Evolutionary conservation across 192 early-diverging fungal species (phyloP).

Genomic region (Backusella psychrophila): DNA sequence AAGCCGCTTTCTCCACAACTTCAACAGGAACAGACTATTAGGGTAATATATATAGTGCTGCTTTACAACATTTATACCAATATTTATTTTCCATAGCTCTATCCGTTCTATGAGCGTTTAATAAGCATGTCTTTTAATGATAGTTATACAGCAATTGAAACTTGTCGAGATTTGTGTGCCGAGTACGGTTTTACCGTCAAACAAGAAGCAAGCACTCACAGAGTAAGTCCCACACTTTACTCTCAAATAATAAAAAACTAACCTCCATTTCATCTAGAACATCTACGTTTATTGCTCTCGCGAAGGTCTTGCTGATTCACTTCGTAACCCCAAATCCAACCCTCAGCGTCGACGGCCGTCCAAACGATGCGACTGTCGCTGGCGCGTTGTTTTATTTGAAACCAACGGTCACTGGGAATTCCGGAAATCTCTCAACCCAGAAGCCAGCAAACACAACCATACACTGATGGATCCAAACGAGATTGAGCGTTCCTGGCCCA

Average conservation of each 20-base stretch:
- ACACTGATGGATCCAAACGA: constrained; percentile 49
- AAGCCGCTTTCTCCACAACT: background rate
- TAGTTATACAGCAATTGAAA: constrained; percentile 40
- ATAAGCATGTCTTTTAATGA: constrained; percentile 40
- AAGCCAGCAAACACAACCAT: constrained; percentile 54
- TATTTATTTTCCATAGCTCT: constrained; percentile 22
- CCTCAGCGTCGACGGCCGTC: constrained; percentile 52
- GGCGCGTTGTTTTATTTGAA: constrained; percentile 57
- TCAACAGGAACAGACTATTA: constrained; percentile 6
- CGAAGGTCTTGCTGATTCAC: constrained; percentile 56
- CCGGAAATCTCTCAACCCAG: constrained; percentile 54
- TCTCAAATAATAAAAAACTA: background rate
- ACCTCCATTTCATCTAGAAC: constrained; percentile 33
- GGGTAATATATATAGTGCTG: background rate
- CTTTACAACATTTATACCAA: background rate
- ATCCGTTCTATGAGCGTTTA: constrained; percentile 48
- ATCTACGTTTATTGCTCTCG: constrained; percentile 61
- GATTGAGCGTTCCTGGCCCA: constrained; percentile 53
- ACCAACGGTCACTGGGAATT: constrained; percentile 52
- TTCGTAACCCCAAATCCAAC: constrained; percentile 45
- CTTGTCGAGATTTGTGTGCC: constrained; percentile 47
- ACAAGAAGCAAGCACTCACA: constrained; percentile 57
- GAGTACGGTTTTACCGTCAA: constrained; percentile 60
- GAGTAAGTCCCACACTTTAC: constrained; percentile 34
- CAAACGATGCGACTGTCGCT: constrained; percentile 56